Conservation (phyloP, 2,329 filamentous ascomycete species). For the Corynespora cassiicola region DNA sequence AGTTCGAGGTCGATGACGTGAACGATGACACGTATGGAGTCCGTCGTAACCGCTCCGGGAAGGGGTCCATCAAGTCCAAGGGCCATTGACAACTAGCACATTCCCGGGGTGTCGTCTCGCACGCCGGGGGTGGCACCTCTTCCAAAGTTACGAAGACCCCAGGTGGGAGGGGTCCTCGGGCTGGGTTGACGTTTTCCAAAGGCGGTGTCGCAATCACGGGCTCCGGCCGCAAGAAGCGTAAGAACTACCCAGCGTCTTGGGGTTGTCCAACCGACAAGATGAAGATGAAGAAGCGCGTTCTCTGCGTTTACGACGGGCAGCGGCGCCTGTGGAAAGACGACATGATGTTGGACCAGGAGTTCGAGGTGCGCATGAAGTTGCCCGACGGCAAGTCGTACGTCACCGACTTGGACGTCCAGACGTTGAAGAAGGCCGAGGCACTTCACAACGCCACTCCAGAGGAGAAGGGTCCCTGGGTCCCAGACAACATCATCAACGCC, state of each 20-base stretch:
- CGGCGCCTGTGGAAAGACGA: conserved; percentile 95
- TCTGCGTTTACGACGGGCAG: conserved; percentile 89
- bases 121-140: conserved; percentile 42
- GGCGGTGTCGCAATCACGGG: conserved; percentile 68
- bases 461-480: conserved; percentile 86
- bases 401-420: conserved; percentile 92
- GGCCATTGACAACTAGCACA: conserved; percentile 60
- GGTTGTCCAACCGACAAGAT: conserved; percentile 91
- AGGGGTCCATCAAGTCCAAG: conserved; percentile 56
- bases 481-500: conserved; percentile 64
- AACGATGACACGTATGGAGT: conserved; percentile 62
- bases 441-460: conserved; percentile 81
- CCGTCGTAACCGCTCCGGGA: conserved; percentile 53
- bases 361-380: conserved; percentile 87
- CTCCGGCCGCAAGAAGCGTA: conserved; percentile 82
- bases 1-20: conserved; percentile 58
- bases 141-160: conserved; percentile 48
- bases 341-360: conserved; percentile 96
- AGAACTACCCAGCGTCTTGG: conserved; percentile 94
- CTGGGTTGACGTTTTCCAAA: conserved; percentile 79
- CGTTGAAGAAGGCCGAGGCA: conserved; percentile 84
- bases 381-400: conserved; percentile 74
- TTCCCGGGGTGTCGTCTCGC: conserved; percentile 54
- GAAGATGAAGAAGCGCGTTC: conserved; percentile 97
- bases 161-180: conserved; percentile 36